Percentiles rank a stretch among this genome's conserved stretches.
Evolutionary conservation across 495 filamentous ascomycete species (phyloP).

Genomic region (Pyrenopolyporus hunteri): DNA sequence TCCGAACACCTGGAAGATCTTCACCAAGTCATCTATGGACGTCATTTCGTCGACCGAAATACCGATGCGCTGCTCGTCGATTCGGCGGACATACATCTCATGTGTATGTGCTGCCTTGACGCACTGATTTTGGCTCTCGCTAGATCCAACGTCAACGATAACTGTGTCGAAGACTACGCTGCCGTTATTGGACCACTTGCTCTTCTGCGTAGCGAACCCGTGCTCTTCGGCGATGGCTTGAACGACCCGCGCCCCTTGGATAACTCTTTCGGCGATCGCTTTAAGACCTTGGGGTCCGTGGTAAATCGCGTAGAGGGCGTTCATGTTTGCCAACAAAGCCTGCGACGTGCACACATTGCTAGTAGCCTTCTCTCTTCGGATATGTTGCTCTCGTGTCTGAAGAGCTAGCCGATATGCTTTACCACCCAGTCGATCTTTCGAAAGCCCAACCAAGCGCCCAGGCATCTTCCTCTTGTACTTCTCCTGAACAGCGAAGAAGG

Average conservation of each 20-base stretch:
- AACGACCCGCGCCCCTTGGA: constrained; percentile 72
- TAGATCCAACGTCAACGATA: constrained; percentile 61
- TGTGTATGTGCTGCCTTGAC: constrained; percentile 14
- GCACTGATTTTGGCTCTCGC: constrained; percentile 10
- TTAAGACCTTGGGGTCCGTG: constrained; percentile 88
- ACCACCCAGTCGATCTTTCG: constrained; percentile 87
- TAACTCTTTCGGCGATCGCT: constrained; percentile 79
- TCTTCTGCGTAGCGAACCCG: constrained; percentile 67
- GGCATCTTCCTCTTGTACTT: constrained; percentile 97
- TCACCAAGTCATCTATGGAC: constrained; percentile 35
- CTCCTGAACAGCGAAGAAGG: constrained; percentile 93
- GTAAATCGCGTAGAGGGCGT: constrained; percentile 96
- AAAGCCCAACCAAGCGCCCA: constrained; percentile 88
- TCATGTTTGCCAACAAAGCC: constrained; percentile 95
- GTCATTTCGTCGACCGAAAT: constrained; percentile 56
- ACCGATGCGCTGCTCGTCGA: constrained; percentile 36
- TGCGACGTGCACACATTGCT: constrained; percentile 99
- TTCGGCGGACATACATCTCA: constrained; percentile 38
- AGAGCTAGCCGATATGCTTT: constrained; percentile 86
- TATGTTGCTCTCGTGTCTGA: constrained; percentile 97
- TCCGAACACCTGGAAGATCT: constrained; percentile 40
- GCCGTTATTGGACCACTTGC: constrained; percentile 60
- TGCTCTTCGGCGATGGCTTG: constrained; percentile 69
- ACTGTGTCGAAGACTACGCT: constrained; percentile 82
- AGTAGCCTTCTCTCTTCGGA: constrained; percentile 95